Conservation (phyloP, 2,329 filamentous ascomycete species). For the Hymenoscyphus albidus region DNA sequence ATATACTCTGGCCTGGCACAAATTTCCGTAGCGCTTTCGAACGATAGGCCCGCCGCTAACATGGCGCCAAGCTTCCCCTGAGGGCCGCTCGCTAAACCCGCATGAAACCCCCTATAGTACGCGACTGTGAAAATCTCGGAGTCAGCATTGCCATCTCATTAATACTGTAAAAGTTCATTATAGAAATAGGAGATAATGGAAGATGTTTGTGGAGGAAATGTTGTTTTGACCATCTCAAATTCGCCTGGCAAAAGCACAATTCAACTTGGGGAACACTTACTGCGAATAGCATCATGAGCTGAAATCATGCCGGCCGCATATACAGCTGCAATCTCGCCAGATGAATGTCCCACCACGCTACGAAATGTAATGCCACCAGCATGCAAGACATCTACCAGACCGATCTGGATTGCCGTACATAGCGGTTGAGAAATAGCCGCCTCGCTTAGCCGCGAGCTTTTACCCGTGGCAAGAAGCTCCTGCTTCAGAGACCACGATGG, state of each 20-base stretch:
- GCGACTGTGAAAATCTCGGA: no score
- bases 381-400: constrained; percentile 41
- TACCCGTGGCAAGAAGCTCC: constrained; percentile 19
- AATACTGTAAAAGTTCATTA: no score
- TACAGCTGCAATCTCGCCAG: constrained; percentile 46
- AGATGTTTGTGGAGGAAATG: no score
- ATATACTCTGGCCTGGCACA: constrained; percentile 7
- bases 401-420: constrained; percentile 47
- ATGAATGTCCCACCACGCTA: constrained; percentile 43
- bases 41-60: constrained; percentile 18
- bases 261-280: no score
- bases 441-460: constrained; percentile 38
- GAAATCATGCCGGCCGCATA: constrained; percentile 38
- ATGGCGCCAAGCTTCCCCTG: constrained; percentile 18
- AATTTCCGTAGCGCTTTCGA: constrained; percentile 15
- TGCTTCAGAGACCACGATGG: constrained; percentile 24
- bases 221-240: no score
- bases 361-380: constrained; percentile 39
- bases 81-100: constrained; percentile 25
- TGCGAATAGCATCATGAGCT: constrained; percentile 35
- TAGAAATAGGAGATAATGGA: no score
- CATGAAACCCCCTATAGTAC: neutral
- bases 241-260: no score
- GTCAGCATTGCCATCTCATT: no score
- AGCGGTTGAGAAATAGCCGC: constrained; percentile 36